Conservation (phyloP, 2,329 filamentous ascomycete genomes). For the Hymenoscyphus albidus region DNA sequence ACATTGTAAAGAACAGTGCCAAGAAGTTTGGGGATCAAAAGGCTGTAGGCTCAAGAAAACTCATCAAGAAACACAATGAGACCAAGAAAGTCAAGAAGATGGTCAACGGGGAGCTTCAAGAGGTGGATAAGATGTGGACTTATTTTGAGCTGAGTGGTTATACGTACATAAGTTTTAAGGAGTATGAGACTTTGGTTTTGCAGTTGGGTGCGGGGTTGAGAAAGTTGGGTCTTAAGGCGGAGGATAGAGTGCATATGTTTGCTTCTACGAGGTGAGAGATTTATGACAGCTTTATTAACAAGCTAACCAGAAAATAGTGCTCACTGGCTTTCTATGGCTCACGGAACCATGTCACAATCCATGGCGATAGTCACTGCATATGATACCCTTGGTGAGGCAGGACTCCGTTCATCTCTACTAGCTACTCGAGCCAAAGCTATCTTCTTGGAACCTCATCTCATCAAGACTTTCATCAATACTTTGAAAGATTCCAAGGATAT, state of each 20-base stretch:
- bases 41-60: slow-evolving; percentile 62
- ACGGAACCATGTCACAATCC: slow-evolving; percentile 67
- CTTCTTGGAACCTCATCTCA: slow-evolving; percentile 77
- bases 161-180: slow-evolving; percentile 68
- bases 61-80: slow-evolving; percentile 72
- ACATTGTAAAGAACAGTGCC: slow-evolving; percentile 65
- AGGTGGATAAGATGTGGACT: slow-evolving; percentile 81
- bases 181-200: slow-evolving; percentile 67
- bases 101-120: slow-evolving; percentile 69
- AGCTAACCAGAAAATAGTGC: slow-evolving; percentile 13
- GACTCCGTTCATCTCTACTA: slow-evolving; percentile 76
- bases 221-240: slow-evolving; percentile 63
- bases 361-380: slow-evolving; percentile 90
- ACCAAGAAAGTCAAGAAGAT: slow-evolving; percentile 86
- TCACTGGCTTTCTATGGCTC: slow-evolving; percentile 46
- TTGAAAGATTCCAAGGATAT: slow-evolving; percentile 54
- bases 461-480: slow-evolving; percentile 52
- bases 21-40: slow-evolving; percentile 58
- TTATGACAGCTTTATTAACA: not conserved
- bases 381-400: slow-evolving; percentile 80
- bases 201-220: slow-evolving; percentile 66
- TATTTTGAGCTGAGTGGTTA: slow-evolving; percentile 79
- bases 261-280: slow-evolving; percentile 56
- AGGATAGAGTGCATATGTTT: slow-evolving; percentile 70
- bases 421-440: slow-evolving; percentile 77